phyloP scores from a whole-genome alignment of 345 rosid genomes.

The Pseudoturritis turrita region DNA sequence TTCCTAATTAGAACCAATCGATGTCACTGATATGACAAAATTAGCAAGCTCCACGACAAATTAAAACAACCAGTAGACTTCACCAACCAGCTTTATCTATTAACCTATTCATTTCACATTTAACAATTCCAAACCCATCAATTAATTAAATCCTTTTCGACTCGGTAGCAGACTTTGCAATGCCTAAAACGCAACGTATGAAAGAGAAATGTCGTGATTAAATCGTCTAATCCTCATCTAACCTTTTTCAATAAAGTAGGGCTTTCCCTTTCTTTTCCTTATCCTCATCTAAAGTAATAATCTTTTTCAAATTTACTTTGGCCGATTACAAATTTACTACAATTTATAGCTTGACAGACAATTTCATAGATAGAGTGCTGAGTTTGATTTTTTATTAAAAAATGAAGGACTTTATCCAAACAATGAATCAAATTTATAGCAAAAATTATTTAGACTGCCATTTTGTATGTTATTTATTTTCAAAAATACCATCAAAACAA shows the following conservation, averaged over 20 bases:
- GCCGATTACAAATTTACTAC: neutral
- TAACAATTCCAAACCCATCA: neutral
- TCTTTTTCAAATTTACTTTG: neutral
- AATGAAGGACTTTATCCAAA: too few relatives aligned
- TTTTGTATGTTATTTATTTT: too few relatives aligned
- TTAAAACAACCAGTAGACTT: constrained; percentile 3
- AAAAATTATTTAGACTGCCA: too few relatives aligned
- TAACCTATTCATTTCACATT: neutral
- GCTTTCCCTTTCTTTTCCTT: neutral
- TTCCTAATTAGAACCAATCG: neutral
- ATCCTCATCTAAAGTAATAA: neutral
- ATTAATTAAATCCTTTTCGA: neutral
- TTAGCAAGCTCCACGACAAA: constrained; percentile 1
- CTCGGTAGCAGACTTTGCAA: neutral
- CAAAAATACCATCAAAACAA: too few relatives aligned
- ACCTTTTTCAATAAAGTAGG: neutral
- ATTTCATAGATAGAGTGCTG: too few relatives aligned
- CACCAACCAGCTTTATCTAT: constrained; percentile 5
- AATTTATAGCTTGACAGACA: too few relatives aligned
- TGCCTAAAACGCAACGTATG: neutral
- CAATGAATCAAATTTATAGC: too few relatives aligned
- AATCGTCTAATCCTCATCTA: neutral
- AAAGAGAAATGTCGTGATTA: constrained; percentile 11
- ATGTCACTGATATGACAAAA: neutral
- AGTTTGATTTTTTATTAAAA: too few relatives aligned